Percentiles rank a stretch among this genome's conserved stretches.
Conservation (phyloP, 306 rosid genomes). For the Ochetophila trinervis region DNA sequence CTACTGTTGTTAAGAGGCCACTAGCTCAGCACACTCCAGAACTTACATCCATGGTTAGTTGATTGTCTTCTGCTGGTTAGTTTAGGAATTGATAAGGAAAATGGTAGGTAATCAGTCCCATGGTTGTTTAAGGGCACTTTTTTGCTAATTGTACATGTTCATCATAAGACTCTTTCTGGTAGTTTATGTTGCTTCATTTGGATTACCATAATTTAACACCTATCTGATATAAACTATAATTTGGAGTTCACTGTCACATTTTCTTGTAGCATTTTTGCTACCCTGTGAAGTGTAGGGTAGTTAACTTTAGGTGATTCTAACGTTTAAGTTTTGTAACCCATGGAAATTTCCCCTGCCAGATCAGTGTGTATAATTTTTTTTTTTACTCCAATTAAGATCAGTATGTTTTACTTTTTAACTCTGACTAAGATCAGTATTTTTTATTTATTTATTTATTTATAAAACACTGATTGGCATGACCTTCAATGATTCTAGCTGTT, state of each 20-base stretch:
- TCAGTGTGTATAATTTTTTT: no score
- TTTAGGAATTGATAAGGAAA: background rate
- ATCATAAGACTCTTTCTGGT: background rate
- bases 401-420: conserved; percentile 2
- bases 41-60: conserved; percentile 91
- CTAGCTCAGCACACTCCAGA: conserved; percentile 99
- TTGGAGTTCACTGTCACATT: background rate
- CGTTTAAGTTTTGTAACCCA: no score
- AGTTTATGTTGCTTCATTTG: no score
- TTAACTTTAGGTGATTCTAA: no score
- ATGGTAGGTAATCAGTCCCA: no score
- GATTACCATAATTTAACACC: no score
- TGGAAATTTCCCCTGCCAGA: no score
- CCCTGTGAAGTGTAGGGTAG: no score
- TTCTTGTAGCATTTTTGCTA: background rate
- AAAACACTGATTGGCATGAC: no score
- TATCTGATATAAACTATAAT: background rate
- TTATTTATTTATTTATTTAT: no score
- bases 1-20: conserved; percentile 96
- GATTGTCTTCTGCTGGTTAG: conserved; percentile 14
- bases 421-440: no score
- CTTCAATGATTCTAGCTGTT: background rate
- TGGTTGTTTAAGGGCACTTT: background rate
- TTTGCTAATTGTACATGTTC: background rate
- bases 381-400: no score